Percentiles rank a stretch among this genome's conserved stretches.
Conservation (phyloP, 805 yeast genomes). For the Ogataea naganishii region DNA sequence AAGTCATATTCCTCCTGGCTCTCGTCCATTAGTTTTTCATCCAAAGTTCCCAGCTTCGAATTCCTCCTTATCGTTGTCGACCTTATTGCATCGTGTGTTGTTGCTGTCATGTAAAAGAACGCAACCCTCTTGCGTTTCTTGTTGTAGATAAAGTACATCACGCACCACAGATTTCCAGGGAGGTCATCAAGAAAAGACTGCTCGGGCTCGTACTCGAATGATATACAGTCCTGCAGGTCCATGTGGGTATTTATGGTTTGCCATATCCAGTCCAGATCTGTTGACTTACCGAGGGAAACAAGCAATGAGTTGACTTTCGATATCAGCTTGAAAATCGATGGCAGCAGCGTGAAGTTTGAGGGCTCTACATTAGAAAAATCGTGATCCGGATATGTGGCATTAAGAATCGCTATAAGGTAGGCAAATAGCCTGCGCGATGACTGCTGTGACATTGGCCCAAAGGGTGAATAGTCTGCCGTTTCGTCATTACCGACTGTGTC, state of each 20-base stretch:
- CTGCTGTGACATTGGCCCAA: constrained; percentile 85
- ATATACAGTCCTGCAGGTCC: constrained; percentile 56
- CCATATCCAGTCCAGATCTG: constrained; percentile 68
- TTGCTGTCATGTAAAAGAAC: constrained; percentile 63
- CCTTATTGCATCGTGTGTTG: constrained; percentile 22
- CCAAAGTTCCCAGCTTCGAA: constrained; percentile 22
- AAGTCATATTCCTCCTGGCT: constrained; percentile 28
- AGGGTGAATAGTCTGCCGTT: constrained; percentile 36
- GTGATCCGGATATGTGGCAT: constrained; percentile 92
- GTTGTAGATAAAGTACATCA: constrained; percentile 88
- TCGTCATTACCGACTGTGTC: constrained; percentile 2
- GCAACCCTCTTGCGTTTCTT: constrained; percentile 89
- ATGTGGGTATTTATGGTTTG: constrained; percentile 77
- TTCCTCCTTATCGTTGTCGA: constrained; percentile 17
- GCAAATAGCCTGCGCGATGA: constrained; percentile 87
- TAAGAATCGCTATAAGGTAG: constrained; percentile 79
- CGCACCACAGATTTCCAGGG: constrained; percentile 58
- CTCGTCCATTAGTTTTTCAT: constrained; percentile 20
- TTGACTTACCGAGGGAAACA: constrained; percentile 51
- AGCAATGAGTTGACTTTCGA: constrained; percentile 71
- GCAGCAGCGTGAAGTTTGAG: constrained; percentile 53
- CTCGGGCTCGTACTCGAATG: constrained; percentile 55
- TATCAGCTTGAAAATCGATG: constrained; percentile 38
- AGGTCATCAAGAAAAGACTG: constrained; percentile 60
- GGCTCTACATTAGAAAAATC: constrained; percentile 88